These are phyloP conservation scores for Linum tenue DNA, from an alignment of 345 rosid genomes.

Conservation along the genomic window DNA sequence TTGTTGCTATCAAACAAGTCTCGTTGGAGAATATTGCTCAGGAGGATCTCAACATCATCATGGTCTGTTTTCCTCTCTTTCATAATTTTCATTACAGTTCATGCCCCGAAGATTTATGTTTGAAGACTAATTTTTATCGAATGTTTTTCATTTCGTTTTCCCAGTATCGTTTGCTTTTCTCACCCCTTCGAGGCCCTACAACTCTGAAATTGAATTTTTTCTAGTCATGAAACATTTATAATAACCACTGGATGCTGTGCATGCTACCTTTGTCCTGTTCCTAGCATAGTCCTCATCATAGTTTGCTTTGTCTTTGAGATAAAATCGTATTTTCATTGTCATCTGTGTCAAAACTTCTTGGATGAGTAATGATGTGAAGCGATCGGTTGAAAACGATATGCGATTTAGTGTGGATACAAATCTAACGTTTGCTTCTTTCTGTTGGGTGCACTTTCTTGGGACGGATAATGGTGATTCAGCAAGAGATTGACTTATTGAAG, in stretches of 20 bases:
- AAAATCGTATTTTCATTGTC: neutral
- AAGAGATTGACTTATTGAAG: slow-evolving; percentile 97
- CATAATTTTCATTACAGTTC: neutral
- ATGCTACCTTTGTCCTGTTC: neutral
- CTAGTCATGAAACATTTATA: too few relatives aligned
- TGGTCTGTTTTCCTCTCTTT: slow-evolving; percentile 42
- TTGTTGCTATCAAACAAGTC: slow-evolving; percentile 96
- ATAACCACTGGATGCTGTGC: too few relatives aligned
- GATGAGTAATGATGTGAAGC: neutral
- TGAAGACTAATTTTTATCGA: neutral
- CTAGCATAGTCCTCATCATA: neutral
- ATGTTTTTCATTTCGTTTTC: neutral
- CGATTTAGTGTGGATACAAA: neutral
- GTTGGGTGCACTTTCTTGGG: slow-evolving; percentile 17
- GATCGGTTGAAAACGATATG: neutral
- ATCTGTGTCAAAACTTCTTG: neutral
- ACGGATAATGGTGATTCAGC: slow-evolving; percentile 49
- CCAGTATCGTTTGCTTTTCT: neutral
- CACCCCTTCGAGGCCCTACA: neutral
- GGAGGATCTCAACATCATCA: slow-evolving; percentile 94
- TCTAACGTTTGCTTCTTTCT: slow-evolving; percentile 30
- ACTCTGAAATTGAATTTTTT: neutral
- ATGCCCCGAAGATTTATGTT: neutral
- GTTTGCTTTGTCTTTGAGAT: neutral
- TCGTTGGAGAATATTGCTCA: slow-evolving; percentile 95